Base-by-base conservation (phyloP, 305 asterid genomes). In the Andrographis paniculata region DNA sequence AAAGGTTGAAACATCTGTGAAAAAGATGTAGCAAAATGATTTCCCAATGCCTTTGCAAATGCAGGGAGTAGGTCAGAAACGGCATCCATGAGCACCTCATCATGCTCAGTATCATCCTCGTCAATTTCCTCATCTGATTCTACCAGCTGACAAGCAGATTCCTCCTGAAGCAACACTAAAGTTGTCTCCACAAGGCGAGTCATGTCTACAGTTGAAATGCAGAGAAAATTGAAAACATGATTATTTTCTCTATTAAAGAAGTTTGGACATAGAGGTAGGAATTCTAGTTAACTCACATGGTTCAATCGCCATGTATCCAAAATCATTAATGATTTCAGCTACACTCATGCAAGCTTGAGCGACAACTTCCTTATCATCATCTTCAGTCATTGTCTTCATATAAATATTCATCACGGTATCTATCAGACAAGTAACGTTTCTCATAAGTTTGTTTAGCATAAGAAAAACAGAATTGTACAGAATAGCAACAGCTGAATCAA, bases 1-100 rank as follows among this genome's bases (percentile, higher is more conserved):
- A 92, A 66, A 27, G 95, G 95, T 45, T 78, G 85, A 59, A 79
- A 92, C 59, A 92, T 63, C 70, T 77, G 81, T 35, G 87, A 56
- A 57, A 91, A 84, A 30, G 81, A 67, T 17, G 97, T 86, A 48
- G 97, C 88, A 74, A 92, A 92, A 23, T 87, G 89, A 56, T 76
- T 33, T 50, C 99, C 95, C 94, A 92, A 63, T 30, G 75, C 94
- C 78, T 76, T 87, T 21, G 99, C 94, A 65, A 79, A 79, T 55
- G 97, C 99, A 51, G 97, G 97, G 64, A 92, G 97, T 56, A 92
- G 85, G 50, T 92, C 97, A 21, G 94, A 87, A 71, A 87, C 97
- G 50, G 97, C 97, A 76, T 92, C 99, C 97, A 87, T 92, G 55
- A 92, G 99, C 64, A 92, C 94, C 72, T 92, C 99, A 60, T 87